A percentile compares a stretch with the other conserved stretches of the same genome.
These are phyloP conservation scores for Chloroidium sp. DNA, from an alignment of 163 green algal species.

Conservation along the genomic window DNA sequence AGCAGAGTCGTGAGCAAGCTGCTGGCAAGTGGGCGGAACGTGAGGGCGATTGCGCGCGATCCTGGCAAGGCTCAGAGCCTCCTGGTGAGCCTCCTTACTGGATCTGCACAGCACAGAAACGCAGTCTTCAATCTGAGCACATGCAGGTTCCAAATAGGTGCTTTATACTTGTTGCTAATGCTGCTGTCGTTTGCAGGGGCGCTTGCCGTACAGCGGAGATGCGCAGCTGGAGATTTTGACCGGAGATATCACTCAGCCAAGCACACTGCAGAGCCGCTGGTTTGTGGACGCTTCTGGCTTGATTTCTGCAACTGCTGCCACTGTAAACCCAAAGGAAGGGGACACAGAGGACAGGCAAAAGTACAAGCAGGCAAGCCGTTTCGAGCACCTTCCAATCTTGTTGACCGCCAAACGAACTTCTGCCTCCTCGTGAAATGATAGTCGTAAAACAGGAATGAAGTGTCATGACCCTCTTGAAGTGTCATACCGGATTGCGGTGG, in stretches of 20 bases:
- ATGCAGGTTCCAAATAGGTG: too few species aligned
- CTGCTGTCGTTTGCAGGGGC: too few species aligned
- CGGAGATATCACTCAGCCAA: constrained; percentile 60
- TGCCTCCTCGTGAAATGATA: too few species aligned
- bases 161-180: too few species aligned
- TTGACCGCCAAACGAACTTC: neutral
- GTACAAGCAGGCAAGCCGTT: constrained; percentile 58
- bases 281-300: constrained; percentile 50
- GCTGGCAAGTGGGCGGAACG: constrained; percentile 43
- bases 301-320: constrained; percentile 52
- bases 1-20: constrained; percentile 59
- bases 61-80: constrained; percentile 43
- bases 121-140: too few species aligned
- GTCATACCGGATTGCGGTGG: neutral
- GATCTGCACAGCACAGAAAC: too few species aligned
- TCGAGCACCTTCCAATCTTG: neutral
- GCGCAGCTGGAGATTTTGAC: constrained; percentile 54
- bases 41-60: constrained; percentile 67
- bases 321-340: constrained; percentile 77
- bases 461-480: too few species aligned
- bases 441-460: too few species aligned
- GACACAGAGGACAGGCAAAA: constrained; percentile 67
- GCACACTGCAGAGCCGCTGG: constrained; percentile 57
- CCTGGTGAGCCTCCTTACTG: constrained; percentile 18
- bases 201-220: constrained; percentile 23